Percentiles rank a stretch among this genome's conserved stretches.
Conservation (phyloP, 192 early-diverging fungal genomes). For the Rhizoclosmatium globosum region DNA sequence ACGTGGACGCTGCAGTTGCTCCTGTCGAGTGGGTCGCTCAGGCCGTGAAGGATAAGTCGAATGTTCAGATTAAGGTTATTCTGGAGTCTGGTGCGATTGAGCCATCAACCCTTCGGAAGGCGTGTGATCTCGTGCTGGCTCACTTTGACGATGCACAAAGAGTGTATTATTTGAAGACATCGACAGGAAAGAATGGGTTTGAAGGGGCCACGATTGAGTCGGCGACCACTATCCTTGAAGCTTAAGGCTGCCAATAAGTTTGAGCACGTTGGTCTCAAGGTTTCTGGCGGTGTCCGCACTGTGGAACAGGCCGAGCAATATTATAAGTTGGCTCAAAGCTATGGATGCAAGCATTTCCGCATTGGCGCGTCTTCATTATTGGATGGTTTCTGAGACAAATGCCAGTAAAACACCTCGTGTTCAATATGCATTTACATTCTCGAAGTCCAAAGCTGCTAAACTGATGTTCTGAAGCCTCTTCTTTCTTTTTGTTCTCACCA, state of each 20-base stretch:
- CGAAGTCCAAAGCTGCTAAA: no score
- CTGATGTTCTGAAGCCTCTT: no score
- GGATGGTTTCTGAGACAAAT: constrained; percentile 10
- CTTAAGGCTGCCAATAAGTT: background rate
- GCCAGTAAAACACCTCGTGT: no score
- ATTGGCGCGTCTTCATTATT: constrained; percentile 16
- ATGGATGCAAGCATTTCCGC: background rate
- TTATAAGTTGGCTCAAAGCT: background rate
- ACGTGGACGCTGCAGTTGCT: background rate
- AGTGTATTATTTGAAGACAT: constrained; percentile 8
- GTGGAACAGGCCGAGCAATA: background rate
- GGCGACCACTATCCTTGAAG: constrained; percentile 12
- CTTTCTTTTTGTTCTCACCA: no score
- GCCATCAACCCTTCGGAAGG: background rate
- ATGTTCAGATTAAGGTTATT: background rate
- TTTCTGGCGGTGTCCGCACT: constrained; percentile 5
- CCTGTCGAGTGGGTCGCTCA: background rate
- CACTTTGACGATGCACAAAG: background rate
- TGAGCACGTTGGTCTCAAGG: background rate
- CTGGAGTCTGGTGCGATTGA: constrained; percentile 8
- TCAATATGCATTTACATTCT: no score
- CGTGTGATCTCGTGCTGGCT: background rate
- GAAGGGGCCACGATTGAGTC: background rate
- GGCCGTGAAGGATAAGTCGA: background rate
- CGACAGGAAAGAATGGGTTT: constrained; percentile 12